Evolutionary conservation across 345 rosid genomes (phyloP).

Genomic region (Aquilaria malaccensis): DNA sequence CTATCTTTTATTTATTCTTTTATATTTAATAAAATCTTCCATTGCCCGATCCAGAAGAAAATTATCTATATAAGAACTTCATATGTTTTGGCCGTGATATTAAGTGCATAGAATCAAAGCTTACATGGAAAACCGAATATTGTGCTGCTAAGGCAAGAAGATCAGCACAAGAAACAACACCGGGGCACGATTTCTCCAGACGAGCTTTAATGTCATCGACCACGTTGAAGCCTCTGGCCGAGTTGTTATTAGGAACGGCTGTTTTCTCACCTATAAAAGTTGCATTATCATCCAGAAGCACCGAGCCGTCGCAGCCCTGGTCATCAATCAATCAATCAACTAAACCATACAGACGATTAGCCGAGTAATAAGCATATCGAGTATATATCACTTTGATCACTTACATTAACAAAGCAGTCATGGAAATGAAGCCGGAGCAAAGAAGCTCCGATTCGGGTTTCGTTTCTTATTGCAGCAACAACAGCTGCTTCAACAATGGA

Average conservation of each 20-base stretch:
- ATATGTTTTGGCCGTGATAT: not conserved
- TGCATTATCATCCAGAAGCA: conserved; percentile 39
- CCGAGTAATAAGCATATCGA: not conserved
- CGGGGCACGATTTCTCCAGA: conserved; percentile 41
- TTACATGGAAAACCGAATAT: conserved; percentile 34
- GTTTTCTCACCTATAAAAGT: conserved; percentile 47
- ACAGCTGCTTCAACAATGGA: conserved; percentile 21
- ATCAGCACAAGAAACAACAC: conserved; percentile 52
- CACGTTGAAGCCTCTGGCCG: conserved; percentile 38
- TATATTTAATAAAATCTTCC: too few relatives aligned
- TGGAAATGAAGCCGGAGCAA: conserved; percentile 8
- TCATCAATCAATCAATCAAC: not conserved
- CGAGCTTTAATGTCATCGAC: conserved; percentile 34
- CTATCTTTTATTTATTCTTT: too few relatives aligned
- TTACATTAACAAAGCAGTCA: conserved; percentile 46
- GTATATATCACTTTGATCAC: not conserved
- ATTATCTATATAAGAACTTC: too few relatives aligned
- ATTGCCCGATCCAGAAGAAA: too few relatives aligned
- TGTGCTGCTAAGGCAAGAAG: conserved; percentile 43
- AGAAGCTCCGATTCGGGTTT: conserved; percentile 35
- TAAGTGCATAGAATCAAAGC: not conserved
- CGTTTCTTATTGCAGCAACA: conserved; percentile 13
- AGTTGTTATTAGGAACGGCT: conserved; percentile 36
- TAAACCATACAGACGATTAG: not conserved
- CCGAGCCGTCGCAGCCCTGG: conserved; percentile 57